A percentile compares a stretch with the other conserved stretches of the same genome.
Evolutionary conservation across 2,329 filamentous ascomycete genomes (phyloP).

Genomic region (Scorias spongiosa): DNA sequence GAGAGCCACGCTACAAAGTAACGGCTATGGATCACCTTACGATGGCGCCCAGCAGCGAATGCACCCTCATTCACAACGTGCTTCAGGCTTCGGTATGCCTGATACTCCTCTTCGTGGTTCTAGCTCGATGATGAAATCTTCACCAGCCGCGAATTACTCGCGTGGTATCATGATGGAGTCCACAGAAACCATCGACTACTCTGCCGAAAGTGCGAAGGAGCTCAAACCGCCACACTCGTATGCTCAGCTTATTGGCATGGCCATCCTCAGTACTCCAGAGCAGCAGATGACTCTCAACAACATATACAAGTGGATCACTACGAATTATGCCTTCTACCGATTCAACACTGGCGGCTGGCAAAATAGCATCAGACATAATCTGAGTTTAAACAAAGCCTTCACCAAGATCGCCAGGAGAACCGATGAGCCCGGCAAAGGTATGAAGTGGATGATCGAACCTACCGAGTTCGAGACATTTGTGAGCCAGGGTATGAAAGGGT

Average conservation of each 20-base stretch:
- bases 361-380: constrained; percentile 94
- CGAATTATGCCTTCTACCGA: constrained; percentile 84
- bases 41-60: constrained; percentile 12
- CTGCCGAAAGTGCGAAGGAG: constrained; percentile 69
- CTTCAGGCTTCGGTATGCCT: constrained; percentile 17
- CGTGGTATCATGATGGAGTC: constrained; percentile 38
- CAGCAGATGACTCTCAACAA: constrained; percentile 81
- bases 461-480: constrained; percentile 79
- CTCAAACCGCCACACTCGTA: constrained; percentile 95
- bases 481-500: constrained; percentile 42
- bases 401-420: constrained; percentile 84
- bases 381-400: constrained; percentile 89
- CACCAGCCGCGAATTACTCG: constrained; percentile 30
- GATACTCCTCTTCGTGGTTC: constrained; percentile 21
- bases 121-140: constrained; percentile 25
- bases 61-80: constrained; percentile 22
- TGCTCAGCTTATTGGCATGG: constrained; percentile 91
- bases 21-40: constrained; percentile 10
- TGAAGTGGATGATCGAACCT: constrained; percentile 93
- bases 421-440: constrained; percentile 93
- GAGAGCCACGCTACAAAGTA: constrained; percentile 9
- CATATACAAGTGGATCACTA: constrained; percentile 88
- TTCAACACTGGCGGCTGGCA: constrained; percentile 83
- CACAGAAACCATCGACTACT: constrained; percentile 53
- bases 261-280: constrained; percentile 73